These are phyloP conservation scores for Kluyveromyces lactis DNA, from an alignment of 805 yeast genomes.

Conservation along the genomic window DNA sequence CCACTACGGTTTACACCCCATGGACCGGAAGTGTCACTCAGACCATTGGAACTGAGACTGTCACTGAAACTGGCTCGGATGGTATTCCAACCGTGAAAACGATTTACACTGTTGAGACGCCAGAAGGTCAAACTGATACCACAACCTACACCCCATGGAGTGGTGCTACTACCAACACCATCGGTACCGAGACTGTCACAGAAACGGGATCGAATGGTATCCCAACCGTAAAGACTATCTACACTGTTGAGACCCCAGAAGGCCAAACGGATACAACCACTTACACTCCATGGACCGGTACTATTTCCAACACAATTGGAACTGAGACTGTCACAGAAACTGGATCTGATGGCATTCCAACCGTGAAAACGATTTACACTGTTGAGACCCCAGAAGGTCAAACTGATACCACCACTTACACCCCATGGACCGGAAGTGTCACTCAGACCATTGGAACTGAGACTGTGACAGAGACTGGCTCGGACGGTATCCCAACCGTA, in stretches of 20 bases:
- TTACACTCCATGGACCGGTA: too few relatives aligned
- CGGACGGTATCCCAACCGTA: too few relatives aligned
- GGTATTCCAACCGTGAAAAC: too few relatives aligned
- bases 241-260: conserved; percentile 1
- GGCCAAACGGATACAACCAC: too few relatives aligned
- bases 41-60: conserved; percentile 7
- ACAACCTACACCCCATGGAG: too few relatives aligned
- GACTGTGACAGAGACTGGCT: conserved; percentile 8
- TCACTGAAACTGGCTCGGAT: too few relatives aligned
- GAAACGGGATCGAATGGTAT: conserved; percentile 1
- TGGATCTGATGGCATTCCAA: conserved; percentile 8
- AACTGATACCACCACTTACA: not conserved
- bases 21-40: not conserved
- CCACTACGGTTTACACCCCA: not conserved
- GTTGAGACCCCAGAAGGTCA: conserved; percentile 10
- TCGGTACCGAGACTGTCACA: conserved; percentile 7
- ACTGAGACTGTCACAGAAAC: conserved; percentile 6
- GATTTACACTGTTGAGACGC: conserved; percentile 11
- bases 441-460: conserved; percentile 8
- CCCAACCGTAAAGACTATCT: conserved; percentile 1
- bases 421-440: conserved; percentile 6
- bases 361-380: conserved; percentile 10
- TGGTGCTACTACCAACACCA: too few relatives aligned
- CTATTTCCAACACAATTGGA: too few relatives aligned
- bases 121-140: conserved; percentile 7